Evolutionary conservation across 345 rosid species (phyloP).

Genomic region (Salix brachista): DNA sequence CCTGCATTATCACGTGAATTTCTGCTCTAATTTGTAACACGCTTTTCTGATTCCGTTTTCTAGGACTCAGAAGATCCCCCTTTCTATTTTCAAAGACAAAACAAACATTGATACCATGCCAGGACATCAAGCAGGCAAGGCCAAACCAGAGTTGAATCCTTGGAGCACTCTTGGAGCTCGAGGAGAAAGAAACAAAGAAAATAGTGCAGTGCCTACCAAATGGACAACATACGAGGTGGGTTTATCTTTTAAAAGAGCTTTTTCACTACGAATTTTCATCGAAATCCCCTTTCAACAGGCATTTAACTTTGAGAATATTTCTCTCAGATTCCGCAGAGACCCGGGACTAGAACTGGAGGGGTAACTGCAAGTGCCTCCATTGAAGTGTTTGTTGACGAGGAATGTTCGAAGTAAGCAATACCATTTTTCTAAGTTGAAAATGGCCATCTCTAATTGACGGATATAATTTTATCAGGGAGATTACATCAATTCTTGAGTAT

Average conservation of each 20-base stretch:
- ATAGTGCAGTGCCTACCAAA: constrained; percentile 61
- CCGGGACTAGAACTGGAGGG: constrained; percentile 38
- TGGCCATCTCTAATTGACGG: background rate
- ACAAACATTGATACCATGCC: constrained; percentile 26
- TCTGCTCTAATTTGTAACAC: background rate
- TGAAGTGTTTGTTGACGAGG: constrained; percentile 83
- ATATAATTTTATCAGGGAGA: background rate
- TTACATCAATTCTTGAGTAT: background rate
- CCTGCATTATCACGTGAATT: background rate
- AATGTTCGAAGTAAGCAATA: constrained; percentile 55
- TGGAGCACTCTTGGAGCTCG: constrained; percentile 68
- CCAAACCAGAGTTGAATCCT: constrained; percentile 43
- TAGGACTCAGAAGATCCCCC: constrained; percentile 47
- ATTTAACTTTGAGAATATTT: constrained; percentile 10
- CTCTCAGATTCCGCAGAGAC: constrained; percentile 63
- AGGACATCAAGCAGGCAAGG: constrained; percentile 37
- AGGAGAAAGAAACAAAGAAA: constrained; percentile 93
- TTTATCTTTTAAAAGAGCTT: background rate
- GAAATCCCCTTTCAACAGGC: background rate
- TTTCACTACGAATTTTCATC: background rate
- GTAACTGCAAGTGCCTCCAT: constrained; percentile 42
- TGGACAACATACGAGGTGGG: constrained; percentile 83
- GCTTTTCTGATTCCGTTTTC: constrained; percentile 6
- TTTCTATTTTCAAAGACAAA: constrained; percentile 60
- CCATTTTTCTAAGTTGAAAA: background rate